Percentiles rank a stretch among this genome's conserved stretches.
Evolutionary conservation across 768 basidiomycete genomes (phyloP).

Genomic region (Chalciporus piperatus): DNA sequence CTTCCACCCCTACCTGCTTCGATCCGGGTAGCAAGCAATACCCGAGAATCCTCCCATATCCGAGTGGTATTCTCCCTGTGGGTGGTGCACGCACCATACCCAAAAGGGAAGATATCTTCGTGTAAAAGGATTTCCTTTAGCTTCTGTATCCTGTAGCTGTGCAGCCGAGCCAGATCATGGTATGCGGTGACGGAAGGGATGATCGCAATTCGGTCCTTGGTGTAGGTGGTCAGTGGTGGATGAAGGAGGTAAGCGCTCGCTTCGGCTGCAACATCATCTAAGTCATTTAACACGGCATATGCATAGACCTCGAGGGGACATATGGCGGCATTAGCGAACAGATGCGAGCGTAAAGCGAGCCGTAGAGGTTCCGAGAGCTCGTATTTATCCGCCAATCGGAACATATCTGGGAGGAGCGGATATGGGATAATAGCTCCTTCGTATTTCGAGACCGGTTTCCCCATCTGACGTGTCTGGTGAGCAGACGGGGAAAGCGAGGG

Average conservation of each 20-base stretch:
- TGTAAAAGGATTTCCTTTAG: conserved; percentile 50
- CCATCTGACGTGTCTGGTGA: conserved; percentile 26
- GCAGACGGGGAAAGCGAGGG: conserved; percentile 35
- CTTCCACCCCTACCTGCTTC: conserved; percentile 45
- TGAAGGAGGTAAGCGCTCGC: conserved; percentile 56
- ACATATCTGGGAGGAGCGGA: conserved; percentile 57
- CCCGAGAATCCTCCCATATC: conserved; percentile 53
- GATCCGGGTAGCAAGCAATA: conserved; percentile 42
- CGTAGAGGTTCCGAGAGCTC: conserved; percentile 46
- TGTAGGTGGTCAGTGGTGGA: conserved; percentile 55
- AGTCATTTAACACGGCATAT: conserved; percentile 43
- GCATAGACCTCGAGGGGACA: conserved; percentile 62
- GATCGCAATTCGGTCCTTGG: conserved; percentile 44
- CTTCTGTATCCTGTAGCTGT: conserved; percentile 51
- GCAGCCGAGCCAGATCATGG: conserved; percentile 60
- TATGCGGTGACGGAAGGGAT: conserved; percentile 62
- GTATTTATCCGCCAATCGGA: conserved; percentile 66
- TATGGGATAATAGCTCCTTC: conserved; percentile 55
- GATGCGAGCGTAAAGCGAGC: conserved; percentile 46
- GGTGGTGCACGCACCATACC: conserved; percentile 59
- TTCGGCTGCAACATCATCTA: conserved; percentile 49
- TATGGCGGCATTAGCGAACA: conserved; percentile 48
- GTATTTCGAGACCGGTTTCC: conserved; percentile 32
- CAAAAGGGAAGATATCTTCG: conserved; percentile 71
- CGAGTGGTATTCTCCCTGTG: conserved; percentile 45